Base-by-base conservation (phyloP, 2,329 filamentous ascomycete genomes). In the Elsinoe necatrix region DNA sequence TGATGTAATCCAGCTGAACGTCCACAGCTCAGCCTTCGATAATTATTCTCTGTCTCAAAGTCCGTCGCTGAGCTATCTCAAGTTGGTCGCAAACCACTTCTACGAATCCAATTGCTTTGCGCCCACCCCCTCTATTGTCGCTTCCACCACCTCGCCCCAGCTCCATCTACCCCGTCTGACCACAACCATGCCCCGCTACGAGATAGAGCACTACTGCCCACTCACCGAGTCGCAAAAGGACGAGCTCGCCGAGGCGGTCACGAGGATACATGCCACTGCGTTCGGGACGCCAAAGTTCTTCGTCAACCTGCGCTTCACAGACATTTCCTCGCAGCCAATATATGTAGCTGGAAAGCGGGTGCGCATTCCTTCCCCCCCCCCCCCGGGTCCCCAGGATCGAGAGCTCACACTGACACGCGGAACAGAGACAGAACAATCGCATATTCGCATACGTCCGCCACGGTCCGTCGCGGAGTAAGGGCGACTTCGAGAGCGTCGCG, bases 201-300 rank as follows among this genome's bases (percentile, higher is more conserved):
- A 71, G 60, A 63, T 76, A 62, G 65, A 72, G 56, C 72, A 76
- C 65, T 64, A 64, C 41, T 64, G 60, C 55, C 60, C 64, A 16
- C 63, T 72, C 11, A 66, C 63, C 37, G 14, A 58, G 4, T 42
- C 60, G 8, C 73, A 77, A 65, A 64, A 69, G 48, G 64, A 71
- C 21, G 62, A 68, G 5, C 64, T 77, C 27, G 74, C 74, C 6
- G 57, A 60, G 12, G 65, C 65, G 8, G 70, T 76, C 27, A 76
- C 74, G 9, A 60, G 61, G 7, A 69, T 75, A 34, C 73, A 77
- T 64, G 65, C 68, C 57, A 67, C 59, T 4, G 67, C 68, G 54
- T 76, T 76, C 68, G 67, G 65, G 42, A 70, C 73, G 0, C 72
- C 73, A 0, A 67, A 65, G 2, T 62, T 73, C 21, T 76, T 77